Evolutionary conservation across 1,284 basidiomycete genomes (phyloP).

Genomic region (Fomitopsis pinicola): DNA sequence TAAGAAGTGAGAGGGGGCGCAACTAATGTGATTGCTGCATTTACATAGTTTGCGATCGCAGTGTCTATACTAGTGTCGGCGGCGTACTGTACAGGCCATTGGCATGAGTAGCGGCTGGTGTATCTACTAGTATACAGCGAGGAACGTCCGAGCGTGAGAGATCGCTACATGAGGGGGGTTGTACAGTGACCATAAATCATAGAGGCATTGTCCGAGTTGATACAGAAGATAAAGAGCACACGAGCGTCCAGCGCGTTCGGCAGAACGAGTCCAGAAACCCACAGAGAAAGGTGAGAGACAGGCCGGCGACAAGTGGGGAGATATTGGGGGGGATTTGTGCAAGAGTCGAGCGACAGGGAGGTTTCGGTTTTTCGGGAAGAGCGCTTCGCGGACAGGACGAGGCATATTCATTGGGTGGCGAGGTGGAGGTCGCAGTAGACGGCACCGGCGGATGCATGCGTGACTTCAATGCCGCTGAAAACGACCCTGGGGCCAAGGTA

Average conservation of each 20-base stretch:
- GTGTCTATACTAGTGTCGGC: not conserved
- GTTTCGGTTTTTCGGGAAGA: not conserved
- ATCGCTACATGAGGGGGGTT: not conserved
- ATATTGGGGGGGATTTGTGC: not conserved
- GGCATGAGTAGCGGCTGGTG: not conserved
- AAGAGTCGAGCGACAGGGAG: not conserved
- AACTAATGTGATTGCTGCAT: too few relatives aligned
- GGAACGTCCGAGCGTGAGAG: not conserved
- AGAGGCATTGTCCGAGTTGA: not conserved
- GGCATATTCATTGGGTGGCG: not conserved
- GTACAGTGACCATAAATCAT: not conserved
- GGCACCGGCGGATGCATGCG: slow-evolving; percentile 1
- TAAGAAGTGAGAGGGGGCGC: too few relatives aligned
- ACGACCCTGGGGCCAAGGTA: slow-evolving; percentile 5
- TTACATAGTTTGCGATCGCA: not conserved
- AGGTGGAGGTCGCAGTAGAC: slow-evolving; percentile 14
- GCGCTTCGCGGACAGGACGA: not conserved
- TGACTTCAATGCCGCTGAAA: slow-evolving; percentile 14
- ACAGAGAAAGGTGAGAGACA: not conserved
- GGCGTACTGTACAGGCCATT: not conserved
- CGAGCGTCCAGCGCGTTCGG: not conserved
- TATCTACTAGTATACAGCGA: not conserved
- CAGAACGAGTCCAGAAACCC: not conserved
- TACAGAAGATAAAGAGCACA: not conserved
- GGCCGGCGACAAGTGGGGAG: not conserved